phyloP scores from a whole-genome alignment of 1,284 basidiomycete genomes.

The Porogramme epimiltina region DNA sequence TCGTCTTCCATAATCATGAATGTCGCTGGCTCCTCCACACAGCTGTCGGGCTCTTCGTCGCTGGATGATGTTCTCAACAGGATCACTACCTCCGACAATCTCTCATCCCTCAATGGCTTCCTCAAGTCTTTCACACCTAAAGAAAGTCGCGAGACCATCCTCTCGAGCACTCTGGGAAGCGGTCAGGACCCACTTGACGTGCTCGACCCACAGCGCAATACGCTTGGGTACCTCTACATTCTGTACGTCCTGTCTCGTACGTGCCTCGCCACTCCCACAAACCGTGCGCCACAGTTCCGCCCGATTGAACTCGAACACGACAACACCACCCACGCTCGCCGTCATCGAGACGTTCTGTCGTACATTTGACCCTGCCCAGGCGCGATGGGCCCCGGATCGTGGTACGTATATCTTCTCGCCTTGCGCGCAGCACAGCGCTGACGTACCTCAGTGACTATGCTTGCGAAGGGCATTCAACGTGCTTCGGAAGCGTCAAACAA shows the following conservation, averaged over 20 bases:
- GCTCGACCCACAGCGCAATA: slow-evolving; percentile 55
- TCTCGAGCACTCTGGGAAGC: slow-evolving; percentile 45
- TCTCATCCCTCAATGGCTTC: slow-evolving; percentile 7
- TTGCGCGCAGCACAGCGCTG: slow-evolving; percentile 5
- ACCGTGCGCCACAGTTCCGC: slow-evolving; percentile 46
- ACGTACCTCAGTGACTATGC: slow-evolving; percentile 30
- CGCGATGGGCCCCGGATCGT: slow-evolving; percentile 65
- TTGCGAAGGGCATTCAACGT: slow-evolving; percentile 38
- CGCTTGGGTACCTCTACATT: slow-evolving; percentile 68
- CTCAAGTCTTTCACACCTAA: slow-evolving; percentile 24
- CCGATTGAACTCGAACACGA: slow-evolving; percentile 39
- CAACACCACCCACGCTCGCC: slow-evolving; percentile 34
- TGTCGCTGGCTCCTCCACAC: background rate
- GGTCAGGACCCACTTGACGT: slow-evolving; percentile 64
- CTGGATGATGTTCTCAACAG: slow-evolving; percentile 20
- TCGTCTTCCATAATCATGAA: slow-evolving; percentile 3
- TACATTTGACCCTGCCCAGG: slow-evolving; percentile 58
- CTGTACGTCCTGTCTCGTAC: slow-evolving; percentile 49
- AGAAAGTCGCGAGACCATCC: slow-evolving; percentile 21
- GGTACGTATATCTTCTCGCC: slow-evolving; percentile 39
- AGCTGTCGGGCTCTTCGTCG: background rate
- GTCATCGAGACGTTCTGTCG: slow-evolving; percentile 60
- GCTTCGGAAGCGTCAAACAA: slow-evolving; percentile 25
- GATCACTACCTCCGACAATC: slow-evolving; percentile 13
- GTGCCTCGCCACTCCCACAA: slow-evolving; percentile 1